A percentile compares a stretch with the other conserved stretches of the same genome.
Evolutionary conservation across 2,329 filamentous ascomycete genomes (phyloP).

Genomic region (Beauveria brongniartii): DNA sequence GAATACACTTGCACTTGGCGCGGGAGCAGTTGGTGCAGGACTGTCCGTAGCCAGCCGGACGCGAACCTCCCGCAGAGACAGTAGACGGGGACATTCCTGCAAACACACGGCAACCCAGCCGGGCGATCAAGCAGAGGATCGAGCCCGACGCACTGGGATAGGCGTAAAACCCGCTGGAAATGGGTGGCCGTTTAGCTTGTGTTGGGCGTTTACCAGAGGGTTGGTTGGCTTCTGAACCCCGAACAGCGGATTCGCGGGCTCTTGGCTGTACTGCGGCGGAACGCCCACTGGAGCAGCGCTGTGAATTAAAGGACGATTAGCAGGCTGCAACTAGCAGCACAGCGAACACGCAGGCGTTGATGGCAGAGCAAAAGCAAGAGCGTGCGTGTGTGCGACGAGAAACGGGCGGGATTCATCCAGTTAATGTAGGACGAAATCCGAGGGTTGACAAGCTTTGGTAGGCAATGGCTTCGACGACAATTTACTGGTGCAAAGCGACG

Average conservation of each 20-base stretch:
- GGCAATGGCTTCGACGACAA: background rate
- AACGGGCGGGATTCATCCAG: slow-evolving; percentile 12
- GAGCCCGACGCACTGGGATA: background rate
- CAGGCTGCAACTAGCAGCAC: background rate
- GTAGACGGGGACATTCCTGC: slow-evolving; percentile 7
- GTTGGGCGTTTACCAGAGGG: background rate
- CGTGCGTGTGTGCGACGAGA: slow-evolving; percentile 1
- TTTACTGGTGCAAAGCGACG: background rate
- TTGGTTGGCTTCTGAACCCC: slow-evolving; percentile 1
- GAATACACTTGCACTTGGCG: slow-evolving; percentile 42
- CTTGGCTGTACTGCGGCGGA: background rate
- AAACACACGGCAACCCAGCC: background rate
- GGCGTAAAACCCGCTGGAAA: slow-evolving; percentile 3
- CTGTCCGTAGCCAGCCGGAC: slow-evolving; percentile 32
- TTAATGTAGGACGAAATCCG: slow-evolving; percentile 12
- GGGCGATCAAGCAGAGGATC: background rate
- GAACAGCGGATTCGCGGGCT: background rate
- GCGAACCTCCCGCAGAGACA: background rate
- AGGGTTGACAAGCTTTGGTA: background rate
- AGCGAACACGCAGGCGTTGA: background rate
- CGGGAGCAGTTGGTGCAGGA: slow-evolving; percentile 39
- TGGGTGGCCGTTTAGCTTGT: background rate
- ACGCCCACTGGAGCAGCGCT: background rate
- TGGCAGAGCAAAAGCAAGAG: slow-evolving; percentile 6
- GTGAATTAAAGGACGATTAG: background rate